phyloP scores from a whole-genome alignment of 148 eudicot genomes.

The Chenopodium album region DNA sequence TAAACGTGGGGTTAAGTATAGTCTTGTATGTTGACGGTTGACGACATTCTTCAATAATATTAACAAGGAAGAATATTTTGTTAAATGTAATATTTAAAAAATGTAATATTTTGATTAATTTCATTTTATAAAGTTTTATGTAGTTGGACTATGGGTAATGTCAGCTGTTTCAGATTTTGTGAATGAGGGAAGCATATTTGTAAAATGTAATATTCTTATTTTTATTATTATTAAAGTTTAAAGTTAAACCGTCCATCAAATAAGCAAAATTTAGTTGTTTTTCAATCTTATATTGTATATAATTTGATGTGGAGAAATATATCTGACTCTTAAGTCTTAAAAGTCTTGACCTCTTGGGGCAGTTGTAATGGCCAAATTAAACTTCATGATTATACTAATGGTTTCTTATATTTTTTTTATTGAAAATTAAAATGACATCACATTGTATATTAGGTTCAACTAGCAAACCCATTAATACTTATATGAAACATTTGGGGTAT shows the following conservation, averaged over 20 bases:
- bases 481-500: too few relatives aligned
- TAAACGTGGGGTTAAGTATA: background rate
- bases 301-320: background rate
- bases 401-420: too few relatives aligned
- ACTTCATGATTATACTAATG: too few relatives aligned
- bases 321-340: background rate
- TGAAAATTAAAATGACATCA: background rate
- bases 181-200: background rate
- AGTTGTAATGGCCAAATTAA: background rate
- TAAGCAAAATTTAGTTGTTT: constrained; percentile 1
- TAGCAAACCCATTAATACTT: background rate
- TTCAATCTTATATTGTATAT: background rate
- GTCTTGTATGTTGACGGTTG: background rate
- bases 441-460: background rate
- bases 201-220: background rate
- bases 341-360: background rate
- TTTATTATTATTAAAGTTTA: background rate
- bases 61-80: background rate
- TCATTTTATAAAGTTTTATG: background rate
- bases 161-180: constrained; percentile 23
- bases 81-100: background rate
- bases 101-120: background rate
- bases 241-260: constrained; percentile 14
- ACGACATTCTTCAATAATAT: background rate
- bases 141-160: background rate